Base-by-base conservation (phyloP, 345 rosid genomes). In the Hibiscus mutabilis region DNA sequence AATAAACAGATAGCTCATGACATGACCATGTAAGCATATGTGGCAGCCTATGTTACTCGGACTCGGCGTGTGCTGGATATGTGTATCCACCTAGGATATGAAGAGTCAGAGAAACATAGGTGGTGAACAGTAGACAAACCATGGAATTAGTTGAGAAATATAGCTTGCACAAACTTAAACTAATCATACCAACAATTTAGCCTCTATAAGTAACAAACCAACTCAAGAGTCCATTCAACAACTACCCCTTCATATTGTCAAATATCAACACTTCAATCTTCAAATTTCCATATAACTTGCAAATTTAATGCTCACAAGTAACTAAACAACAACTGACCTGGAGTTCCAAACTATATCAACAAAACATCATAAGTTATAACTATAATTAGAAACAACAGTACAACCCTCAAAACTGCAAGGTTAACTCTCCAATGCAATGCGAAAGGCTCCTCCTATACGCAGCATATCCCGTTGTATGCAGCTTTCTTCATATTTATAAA, bases 121-220 rank as follows among this genome's bases (percentile, higher is more conserved):
- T 19, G 19, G 12, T 19, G 19, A 5, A 3, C 19, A 19, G 25
- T 19, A 53, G 46, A 27, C 49, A 10, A 29, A 33, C 13, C 25
- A 53, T 11, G 13, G 49, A 72, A 75, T 8, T 22, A 58, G 37
- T 16, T 11, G 3, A 62, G 16, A 44, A 64, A 25, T 10, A 52
- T 22, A 35, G 29, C 61, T 68, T 13, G 11, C 29, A 60, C 49
- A 60, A 35, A 59, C 4, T 33, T 35, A 66, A 7, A 52, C 40
- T 59, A 21, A 14, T 14, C 51, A 55, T 11, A n/a, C 31, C 47
- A 0, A n/a, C 5, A 70, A 19, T 2, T 53, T 35, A 59, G 19
- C 73, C 69, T 51, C 59, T 46, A 37, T 6, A 69, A 27, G 31
- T 2, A 74, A 47, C 70, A 62, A 72, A 37, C 18, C 60, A 49